phyloP scores from a whole-genome alignment of 83 land plant genomes.

The Larix sibirica region DNA sequence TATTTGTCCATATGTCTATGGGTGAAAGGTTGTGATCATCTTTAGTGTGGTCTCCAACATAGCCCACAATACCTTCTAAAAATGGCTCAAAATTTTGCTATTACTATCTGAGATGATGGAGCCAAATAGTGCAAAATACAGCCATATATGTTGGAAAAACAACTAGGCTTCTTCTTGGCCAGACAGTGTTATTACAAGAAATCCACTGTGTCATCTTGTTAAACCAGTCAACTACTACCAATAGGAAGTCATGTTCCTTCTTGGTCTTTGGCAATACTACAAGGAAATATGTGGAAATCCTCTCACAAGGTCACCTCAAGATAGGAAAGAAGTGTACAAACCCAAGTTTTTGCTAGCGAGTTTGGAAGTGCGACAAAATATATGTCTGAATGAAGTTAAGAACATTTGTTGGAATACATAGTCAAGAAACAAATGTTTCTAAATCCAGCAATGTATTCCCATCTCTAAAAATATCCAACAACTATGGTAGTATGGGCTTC shows the following conservation, averaged over 20 bases:
- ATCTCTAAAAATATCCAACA: too few species aligned
- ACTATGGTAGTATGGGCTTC: too few species aligned
- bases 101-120: neutral
- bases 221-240: neutral
- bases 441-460: too few species aligned
- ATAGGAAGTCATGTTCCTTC: neutral
- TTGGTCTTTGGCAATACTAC: neutral
- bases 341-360: too few species aligned
- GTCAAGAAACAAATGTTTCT: too few species aligned
- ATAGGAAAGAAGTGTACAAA: too few species aligned
- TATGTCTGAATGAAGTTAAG: too few species aligned
- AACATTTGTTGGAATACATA: too few species aligned
- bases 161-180: too few species aligned
- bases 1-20: neutral
- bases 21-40: neutral
- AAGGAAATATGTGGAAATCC: too few species aligned
- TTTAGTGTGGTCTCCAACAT: neutral
- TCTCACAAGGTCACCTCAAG: too few species aligned
- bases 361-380: too few species aligned
- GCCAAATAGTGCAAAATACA: neutral
- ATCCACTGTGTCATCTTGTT: neutral
- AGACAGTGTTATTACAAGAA: neutral
- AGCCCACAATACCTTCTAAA: neutral
- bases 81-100: neutral
- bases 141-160: neutral